phyloP scores from a whole-genome alignment of 1,139 yeast species.

The Pichia sp. region DNA sequence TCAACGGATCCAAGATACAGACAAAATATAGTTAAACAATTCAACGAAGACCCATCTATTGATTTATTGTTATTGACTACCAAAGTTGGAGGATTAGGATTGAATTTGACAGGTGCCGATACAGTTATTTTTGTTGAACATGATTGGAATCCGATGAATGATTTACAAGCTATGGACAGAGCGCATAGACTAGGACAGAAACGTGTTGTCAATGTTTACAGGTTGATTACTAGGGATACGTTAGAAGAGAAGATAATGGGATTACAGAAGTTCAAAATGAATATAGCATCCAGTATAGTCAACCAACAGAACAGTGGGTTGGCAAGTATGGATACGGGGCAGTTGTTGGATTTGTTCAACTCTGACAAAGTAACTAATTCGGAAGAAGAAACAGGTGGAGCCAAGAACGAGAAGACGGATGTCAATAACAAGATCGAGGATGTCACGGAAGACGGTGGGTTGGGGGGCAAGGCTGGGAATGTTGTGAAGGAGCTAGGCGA shows the following conservation, averaged over 20 bases:
- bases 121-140: conserved; percentile 98
- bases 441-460: conserved; percentile 56
- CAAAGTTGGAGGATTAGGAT: conserved; percentile 96
- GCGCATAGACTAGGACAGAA: conserved; percentile 98
- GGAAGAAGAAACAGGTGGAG: background rate
- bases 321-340: conserved; percentile 94
- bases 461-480: conserved; percentile 57
- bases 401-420: conserved; percentile 12
- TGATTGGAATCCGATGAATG: conserved; percentile 99
- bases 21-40: conserved; percentile 84
- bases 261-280: conserved; percentile 92
- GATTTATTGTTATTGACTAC: conserved; percentile 89
- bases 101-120: conserved; percentile 96
- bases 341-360: conserved; percentile 82
- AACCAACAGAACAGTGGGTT: conserved; percentile 95
- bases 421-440: conserved; percentile 19
- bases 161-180: conserved; percentile 98
- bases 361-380: conserved; percentile 40
- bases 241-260: conserved; percentile 98
- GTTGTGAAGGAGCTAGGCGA: conserved; percentile 88
- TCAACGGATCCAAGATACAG: conserved; percentile 89
- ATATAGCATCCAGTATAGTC: conserved; percentile 91
- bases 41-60: conserved; percentile 94
- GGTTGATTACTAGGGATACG: conserved; percentile 84
- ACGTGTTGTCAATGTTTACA: conserved; percentile 72